Percentiles rank a stretch among this genome's conserved stretches.
These are phyloP conservation scores for Petasospora rhodanensis DNA, from an alignment of 1,139 yeast species.

Conservation along the genomic window DNA sequence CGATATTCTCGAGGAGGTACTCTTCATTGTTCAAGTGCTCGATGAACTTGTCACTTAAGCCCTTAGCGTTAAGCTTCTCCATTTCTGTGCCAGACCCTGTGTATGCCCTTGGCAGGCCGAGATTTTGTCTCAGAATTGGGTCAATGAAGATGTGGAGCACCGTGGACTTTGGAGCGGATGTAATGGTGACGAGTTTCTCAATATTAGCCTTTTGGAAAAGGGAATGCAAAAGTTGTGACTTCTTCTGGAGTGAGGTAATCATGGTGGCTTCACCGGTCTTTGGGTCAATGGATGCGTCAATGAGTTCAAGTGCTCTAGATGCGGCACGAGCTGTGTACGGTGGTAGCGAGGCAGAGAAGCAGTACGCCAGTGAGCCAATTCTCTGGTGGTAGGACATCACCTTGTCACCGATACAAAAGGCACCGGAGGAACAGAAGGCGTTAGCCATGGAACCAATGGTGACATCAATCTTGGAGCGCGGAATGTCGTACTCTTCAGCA, in stretches of 20 bases:
- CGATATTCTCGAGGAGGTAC: slow-evolving; percentile 56
- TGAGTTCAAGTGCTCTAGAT: slow-evolving; percentile 49
- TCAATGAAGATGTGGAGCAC: slow-evolving; percentile 56
- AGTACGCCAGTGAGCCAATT: slow-evolving; percentile 83
- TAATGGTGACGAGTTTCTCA: slow-evolving; percentile 40
- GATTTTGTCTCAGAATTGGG: slow-evolving; percentile 32
- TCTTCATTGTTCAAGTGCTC: slow-evolving; percentile 55
- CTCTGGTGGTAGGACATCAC: slow-evolving; percentile 92
- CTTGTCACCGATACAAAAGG: slow-evolving; percentile 82
- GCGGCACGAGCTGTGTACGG: slow-evolving; percentile 83
- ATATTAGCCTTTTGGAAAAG: slow-evolving; percentile 33
- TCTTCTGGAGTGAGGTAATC: slow-evolving; percentile 32
- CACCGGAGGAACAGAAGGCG: slow-evolving; percentile 88
- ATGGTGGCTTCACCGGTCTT: slow-evolving; percentile 29
- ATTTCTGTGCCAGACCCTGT: slow-evolving; percentile 23
- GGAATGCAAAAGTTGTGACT: slow-evolving; percentile 34
- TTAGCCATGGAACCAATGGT: slow-evolving; percentile 85
- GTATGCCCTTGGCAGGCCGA: slow-evolving; percentile 18
- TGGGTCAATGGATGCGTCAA: slow-evolving; percentile 29
- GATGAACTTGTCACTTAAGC: slow-evolving; percentile 28
- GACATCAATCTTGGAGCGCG: slow-evolving; percentile 69
- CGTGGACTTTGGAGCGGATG: slow-evolving; percentile 62
- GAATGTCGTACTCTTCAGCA: slow-evolving; percentile 59
- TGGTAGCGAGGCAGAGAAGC: slow-evolving; percentile 92
- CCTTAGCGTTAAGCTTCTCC: slow-evolving; percentile 27